Percentiles rank a stretch among this genome's conserved stretches.
Evolutionary conservation across 805 yeast genomes (phyloP).

Genomic region (Komagataella mondaviorum): DNA sequence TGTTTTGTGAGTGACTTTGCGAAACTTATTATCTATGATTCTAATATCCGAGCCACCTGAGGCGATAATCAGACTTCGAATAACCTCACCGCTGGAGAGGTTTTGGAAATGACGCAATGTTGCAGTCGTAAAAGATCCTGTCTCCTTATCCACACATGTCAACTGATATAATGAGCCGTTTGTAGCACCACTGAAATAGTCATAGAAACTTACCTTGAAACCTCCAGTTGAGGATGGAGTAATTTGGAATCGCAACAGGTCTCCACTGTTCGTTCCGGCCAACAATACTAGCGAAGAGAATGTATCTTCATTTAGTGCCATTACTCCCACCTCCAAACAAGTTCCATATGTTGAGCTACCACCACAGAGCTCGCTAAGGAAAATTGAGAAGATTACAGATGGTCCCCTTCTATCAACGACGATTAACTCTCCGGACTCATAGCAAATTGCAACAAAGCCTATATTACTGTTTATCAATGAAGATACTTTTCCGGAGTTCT

Average conservation of each 20-base stretch:
- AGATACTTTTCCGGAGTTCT: constrained; percentile 34
- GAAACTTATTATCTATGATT: constrained; percentile 43
- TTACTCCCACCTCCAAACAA: constrained; percentile 57
- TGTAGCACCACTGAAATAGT: neutral
- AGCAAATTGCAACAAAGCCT: constrained; percentile 78
- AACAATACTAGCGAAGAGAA: constrained; percentile 60
- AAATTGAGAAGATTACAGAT: constrained; percentile 28
- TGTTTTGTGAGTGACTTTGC: constrained; percentile 50
- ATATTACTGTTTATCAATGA: constrained; percentile 56
- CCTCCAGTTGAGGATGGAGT: constrained; percentile 50
- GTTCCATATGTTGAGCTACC: constrained; percentile 25
- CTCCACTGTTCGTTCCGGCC: constrained; percentile 72
- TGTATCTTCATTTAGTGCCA: constrained; percentile 51
- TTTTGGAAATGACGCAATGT: constrained; percentile 39
- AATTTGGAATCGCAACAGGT: constrained; percentile 48
- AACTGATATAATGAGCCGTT: neutral
- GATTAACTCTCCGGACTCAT: constrained; percentile 57
- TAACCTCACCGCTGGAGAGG: constrained; percentile 43
- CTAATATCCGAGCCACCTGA: constrained; percentile 49
- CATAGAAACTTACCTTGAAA: constrained; percentile 32
- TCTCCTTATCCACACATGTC: constrained; percentile 32
- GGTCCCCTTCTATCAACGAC: constrained; percentile 70
- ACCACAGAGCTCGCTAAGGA: constrained; percentile 14
- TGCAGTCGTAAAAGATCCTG: constrained; percentile 59
- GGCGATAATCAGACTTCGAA: constrained; percentile 50